phyloP scores from a whole-genome alignment of 1,284 basidiomycete species.

The Fomitopsis pinicola region DNA sequence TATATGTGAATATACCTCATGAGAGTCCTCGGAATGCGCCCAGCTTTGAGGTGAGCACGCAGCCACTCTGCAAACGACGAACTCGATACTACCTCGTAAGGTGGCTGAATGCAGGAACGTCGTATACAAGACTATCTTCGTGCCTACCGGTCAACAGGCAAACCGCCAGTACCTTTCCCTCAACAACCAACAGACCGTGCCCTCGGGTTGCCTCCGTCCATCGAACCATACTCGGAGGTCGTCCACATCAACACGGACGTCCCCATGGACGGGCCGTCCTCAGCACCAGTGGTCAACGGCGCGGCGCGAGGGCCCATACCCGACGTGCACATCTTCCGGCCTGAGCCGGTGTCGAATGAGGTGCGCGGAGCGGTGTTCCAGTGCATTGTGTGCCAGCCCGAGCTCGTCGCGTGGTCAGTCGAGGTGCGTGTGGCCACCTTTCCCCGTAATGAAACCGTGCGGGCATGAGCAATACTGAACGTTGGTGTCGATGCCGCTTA shows the following conservation, averaged over 20 bases:
- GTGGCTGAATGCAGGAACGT: constrained; percentile 35
- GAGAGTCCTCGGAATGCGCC: constrained; percentile 15
- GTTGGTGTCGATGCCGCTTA: not conserved
- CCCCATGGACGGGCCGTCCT: not conserved
- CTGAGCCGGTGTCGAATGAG: constrained; percentile 8
- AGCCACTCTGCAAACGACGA: not conserved
- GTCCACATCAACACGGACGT: not conserved
- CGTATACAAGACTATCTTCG: constrained; percentile 43
- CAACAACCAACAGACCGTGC: constrained; percentile 32
- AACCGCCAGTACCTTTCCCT: constrained; percentile 39
- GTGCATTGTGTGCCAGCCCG: constrained; percentile 30
- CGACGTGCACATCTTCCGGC: constrained; percentile 31
- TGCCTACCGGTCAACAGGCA: constrained; percentile 38
- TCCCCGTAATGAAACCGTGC: too few species aligned
- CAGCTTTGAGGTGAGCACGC: constrained; percentile 26
- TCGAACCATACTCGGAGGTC: constrained; percentile 30
- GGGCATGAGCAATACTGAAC: not conserved
- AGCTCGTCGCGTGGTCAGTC: constrained; percentile 32
- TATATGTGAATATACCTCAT: constrained; percentile 23
- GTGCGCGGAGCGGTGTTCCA: constrained; percentile 29
- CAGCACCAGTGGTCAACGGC: not conserved
- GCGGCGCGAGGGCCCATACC: constrained; percentile 26
- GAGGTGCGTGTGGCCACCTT: constrained; percentile 30
- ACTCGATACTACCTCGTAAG: not conserved
- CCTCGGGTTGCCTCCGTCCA: constrained; percentile 40